Evolutionary conservation across 352 stramenopile genomes (phyloP), one percentile per base, ranked within the genome.

Genomic region (Aphanomyces euteiches): DNA sequence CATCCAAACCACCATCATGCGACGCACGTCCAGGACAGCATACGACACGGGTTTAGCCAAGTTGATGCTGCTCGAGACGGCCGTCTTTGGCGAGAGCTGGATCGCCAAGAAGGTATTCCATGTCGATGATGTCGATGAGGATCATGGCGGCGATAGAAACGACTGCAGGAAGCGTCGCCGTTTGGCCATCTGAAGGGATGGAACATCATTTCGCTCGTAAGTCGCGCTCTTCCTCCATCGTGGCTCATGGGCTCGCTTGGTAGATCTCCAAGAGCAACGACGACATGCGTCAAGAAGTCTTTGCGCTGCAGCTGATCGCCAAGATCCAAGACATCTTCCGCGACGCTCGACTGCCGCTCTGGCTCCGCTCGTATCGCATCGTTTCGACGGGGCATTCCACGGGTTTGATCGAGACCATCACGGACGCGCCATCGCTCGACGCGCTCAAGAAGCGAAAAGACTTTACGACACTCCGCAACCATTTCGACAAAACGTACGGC

Each of bases 181-280:
- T 80, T 95, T 70, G 93, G 89, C 45, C 80, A 86, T 5, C 78
- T 89, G 37, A 79, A 88, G n/a, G 91, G 89, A 7, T 98, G 90
- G 90, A 94, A 98, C 74, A 75, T 98, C n/a, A 83, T 92, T 40
- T 93, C 88, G 7, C 81, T 98, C 74, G 83, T 92, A 75, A 47
- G 76, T 59, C 1, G 37, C 28, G 28, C 28, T n/a, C n/a, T 28
- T 66, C 69, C 48, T 38, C n/a, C 17, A 60, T n/a, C 53, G 4
- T 37, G n/a, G 17, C 34, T 34, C 53, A 60, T 28, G 7, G 13
- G 7, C 5, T 12, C 12, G 28, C 7, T 34, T 13, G 40, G 2
- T 13, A 88, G 73, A 98, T 99, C 76, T 92, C 98, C 7, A 99
- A 99, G 77, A 97, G 88, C 38, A 98, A 98, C 75, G 96, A 98